Conservation (phyloP, 228 moss, liverwort and hornwort genomes). For the Sphagnum fallax region DNA sequence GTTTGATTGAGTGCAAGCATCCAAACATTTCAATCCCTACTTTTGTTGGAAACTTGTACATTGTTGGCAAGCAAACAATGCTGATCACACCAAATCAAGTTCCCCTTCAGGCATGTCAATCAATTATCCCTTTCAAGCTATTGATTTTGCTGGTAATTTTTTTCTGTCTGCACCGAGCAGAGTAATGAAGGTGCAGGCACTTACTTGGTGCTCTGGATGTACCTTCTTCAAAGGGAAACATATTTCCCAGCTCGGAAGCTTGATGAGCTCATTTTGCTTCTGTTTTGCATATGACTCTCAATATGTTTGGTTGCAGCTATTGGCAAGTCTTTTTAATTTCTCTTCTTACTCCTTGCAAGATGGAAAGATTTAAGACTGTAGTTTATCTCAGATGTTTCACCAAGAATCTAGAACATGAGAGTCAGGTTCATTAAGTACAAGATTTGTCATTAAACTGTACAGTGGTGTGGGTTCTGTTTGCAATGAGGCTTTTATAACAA, state of each 20-base stretch:
- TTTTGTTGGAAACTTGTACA: constrained; percentile 76
- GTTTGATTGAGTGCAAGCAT: constrained; percentile 72
- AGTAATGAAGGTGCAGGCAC: background rate
- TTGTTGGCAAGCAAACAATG: constrained; percentile 71
- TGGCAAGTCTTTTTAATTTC: constrained; percentile 41
- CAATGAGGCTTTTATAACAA: constrained; percentile 60
- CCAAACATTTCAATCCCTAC: constrained; percentile 93
- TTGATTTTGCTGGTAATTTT: background rate
- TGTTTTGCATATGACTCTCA: constrained; percentile 68
- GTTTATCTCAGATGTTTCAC: too few relatives aligned
- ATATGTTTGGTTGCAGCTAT: constrained; percentile 81
- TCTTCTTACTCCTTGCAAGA: background rate
- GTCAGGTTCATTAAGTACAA: too few relatives aligned
- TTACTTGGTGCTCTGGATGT: constrained; percentile 73
- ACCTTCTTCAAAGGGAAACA: constrained; percentile 80
- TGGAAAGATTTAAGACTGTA: too few relatives aligned
- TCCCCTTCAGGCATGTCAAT: constrained; percentile 55
- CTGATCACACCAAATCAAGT: constrained; percentile 90
- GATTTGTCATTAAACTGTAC: too few relatives aligned
- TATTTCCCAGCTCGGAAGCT: constrained; percentile 57
- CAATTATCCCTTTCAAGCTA: too few relatives aligned
- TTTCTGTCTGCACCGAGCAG: background rate
- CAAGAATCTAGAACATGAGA: too few relatives aligned
- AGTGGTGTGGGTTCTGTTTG: background rate
- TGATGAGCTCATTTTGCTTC: constrained; percentile 75